Conservation (phyloP, 78 protist species). For the Dictyostelium purpureum region DNA sequence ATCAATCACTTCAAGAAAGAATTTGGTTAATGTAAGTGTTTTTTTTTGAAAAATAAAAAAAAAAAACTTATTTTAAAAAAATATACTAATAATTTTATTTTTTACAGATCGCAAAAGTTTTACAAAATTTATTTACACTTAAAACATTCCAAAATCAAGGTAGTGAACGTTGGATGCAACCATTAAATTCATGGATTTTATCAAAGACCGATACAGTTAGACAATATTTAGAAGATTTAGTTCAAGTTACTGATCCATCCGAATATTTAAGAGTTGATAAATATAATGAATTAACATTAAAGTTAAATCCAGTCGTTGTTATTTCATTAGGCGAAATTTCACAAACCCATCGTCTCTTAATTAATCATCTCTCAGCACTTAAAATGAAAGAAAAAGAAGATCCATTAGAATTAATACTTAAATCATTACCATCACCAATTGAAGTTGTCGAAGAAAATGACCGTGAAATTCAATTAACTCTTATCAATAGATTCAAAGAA, state of each 20-base stretch:
- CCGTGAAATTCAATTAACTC: constrained; percentile 75
- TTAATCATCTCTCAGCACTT: constrained; percentile 22
- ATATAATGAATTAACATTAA: constrained; percentile 80
- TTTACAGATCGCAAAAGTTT: constrained; percentile 68
- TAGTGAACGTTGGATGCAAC: constrained; percentile 75
- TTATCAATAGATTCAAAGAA: constrained; percentile 72
- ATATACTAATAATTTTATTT: not conserved
- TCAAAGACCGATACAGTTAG: constrained; percentile 32
- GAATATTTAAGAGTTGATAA: constrained; percentile 73
- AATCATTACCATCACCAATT: constrained; percentile 57
- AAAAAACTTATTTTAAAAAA: too few relatives aligned
- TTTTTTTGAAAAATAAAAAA: too few relatives aligned
- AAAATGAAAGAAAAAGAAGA: constrained; percentile 79
- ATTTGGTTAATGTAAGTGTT: constrained; percentile 44
- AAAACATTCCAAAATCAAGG: constrained; percentile 80
- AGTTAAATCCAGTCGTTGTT: constrained; percentile 72
- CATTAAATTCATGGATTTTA: constrained; percentile 73
- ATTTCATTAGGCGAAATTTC: constrained; percentile 65
- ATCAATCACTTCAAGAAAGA: constrained; percentile 59
- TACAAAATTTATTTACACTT: constrained; percentile 73
- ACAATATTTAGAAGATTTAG: constrained; percentile 75
- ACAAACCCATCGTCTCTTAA: constrained; percentile 60
- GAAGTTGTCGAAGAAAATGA: constrained; percentile 62
- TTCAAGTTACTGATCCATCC: constrained; percentile 76
- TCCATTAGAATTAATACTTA: constrained; percentile 62